Percentiles rank a stretch among this genome's conserved stretches.
These are phyloP conservation scores for Daldinia vernicosa DNA, from an alignment of 495 filamentous ascomycete species.

Conservation along the genomic window DNA sequence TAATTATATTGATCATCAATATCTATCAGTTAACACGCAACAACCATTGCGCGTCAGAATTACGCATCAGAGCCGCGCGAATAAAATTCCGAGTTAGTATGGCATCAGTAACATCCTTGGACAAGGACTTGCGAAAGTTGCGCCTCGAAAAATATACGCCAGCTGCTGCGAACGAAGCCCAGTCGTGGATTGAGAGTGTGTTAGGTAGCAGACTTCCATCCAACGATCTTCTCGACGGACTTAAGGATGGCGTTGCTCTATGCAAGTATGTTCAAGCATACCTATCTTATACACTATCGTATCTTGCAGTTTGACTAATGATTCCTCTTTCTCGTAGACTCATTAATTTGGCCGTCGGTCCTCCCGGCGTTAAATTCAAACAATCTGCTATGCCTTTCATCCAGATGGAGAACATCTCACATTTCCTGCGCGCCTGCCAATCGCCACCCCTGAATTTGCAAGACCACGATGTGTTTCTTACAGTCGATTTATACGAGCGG, in stretches of 20 bases:
- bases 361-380: slow-evolving; percentile 81
- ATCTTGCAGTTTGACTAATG: neutral
- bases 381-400: slow-evolving; percentile 94
- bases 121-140: slow-evolving; percentile 93
- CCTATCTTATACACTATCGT: neutral
- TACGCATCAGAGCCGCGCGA: slow-evolving; percentile 4
- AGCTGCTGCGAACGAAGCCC: slow-evolving; percentile 85
- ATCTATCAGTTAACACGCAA: neutral
- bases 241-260: slow-evolving; percentile 89
- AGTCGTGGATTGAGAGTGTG: slow-evolving; percentile 85
- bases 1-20: neutral
- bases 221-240: slow-evolving; percentile 79
- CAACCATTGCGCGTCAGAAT: neutral
- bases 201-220: slow-evolving; percentile 75
- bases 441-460: slow-evolving; percentile 83
- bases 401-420: slow-evolving; percentile 99
- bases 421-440: slow-evolving; percentile 91
- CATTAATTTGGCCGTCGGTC: slow-evolving; percentile 79
- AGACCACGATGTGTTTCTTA: slow-evolving; percentile 95
- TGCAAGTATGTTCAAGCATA: slow-evolving; percentile 76
- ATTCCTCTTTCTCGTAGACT: slow-evolving; percentile 62
- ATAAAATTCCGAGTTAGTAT: slow-evolving; percentile 55
- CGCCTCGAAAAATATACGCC: slow-evolving; percentile 95
- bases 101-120: slow-evolving; percentile 94
- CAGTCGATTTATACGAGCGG: slow-evolving; percentile 93